A percentile compares a stretch with the other conserved stretches of the same genome.
Conservation (phyloP, 2,329 filamentous ascomycete genomes). For the Mycocentrospora acerina region DNA sequence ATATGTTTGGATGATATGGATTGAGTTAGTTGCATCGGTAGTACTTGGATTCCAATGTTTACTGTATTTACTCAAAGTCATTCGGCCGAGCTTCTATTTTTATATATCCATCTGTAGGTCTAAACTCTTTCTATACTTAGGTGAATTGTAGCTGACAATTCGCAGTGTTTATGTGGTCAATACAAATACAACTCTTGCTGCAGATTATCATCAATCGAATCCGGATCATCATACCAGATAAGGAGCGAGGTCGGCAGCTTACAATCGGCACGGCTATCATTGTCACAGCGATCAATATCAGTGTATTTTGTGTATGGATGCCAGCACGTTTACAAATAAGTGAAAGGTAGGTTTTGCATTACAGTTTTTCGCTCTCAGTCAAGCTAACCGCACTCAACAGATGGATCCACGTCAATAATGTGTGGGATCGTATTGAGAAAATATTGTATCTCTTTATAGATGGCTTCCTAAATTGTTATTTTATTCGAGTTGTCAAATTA, state of each 20-base stretch:
- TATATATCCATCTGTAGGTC: conserved; percentile 30
- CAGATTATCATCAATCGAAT: conserved; percentile 35
- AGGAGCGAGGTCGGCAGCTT: conserved; percentile 13
- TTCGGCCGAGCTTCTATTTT: conserved; percentile 37
- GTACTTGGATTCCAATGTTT: conserved; percentile 44
- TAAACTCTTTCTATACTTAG: not conserved
- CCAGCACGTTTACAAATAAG: conserved; percentile 29
- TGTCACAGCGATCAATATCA: conserved; percentile 31
- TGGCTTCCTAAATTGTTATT: conserved; percentile 26
- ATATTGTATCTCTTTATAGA: conserved; percentile 27
- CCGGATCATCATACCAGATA: conserved; percentile 23
- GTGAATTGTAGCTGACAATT: conserved; percentile 4
- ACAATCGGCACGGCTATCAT: conserved; percentile 15
- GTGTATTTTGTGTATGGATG: conserved; percentile 33
- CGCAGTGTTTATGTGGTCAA: conserved; percentile 24
- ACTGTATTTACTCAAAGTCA: conserved; percentile 30
- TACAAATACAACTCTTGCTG: conserved; percentile 32
- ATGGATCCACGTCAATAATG: conserved; percentile 25
- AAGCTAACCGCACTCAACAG: conserved; percentile 3
- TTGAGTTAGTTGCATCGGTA: conserved; percentile 47
- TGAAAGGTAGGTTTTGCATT: conserved; percentile 6
- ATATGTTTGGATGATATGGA: conserved; percentile 53
- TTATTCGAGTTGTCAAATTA: conserved; percentile 24
- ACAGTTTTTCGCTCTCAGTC: not conserved
- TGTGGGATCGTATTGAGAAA: conserved; percentile 33